Base-by-base conservation (phyloP, 768 basidiomycete genomes). In the Mycena albidolilacea region DNA sequence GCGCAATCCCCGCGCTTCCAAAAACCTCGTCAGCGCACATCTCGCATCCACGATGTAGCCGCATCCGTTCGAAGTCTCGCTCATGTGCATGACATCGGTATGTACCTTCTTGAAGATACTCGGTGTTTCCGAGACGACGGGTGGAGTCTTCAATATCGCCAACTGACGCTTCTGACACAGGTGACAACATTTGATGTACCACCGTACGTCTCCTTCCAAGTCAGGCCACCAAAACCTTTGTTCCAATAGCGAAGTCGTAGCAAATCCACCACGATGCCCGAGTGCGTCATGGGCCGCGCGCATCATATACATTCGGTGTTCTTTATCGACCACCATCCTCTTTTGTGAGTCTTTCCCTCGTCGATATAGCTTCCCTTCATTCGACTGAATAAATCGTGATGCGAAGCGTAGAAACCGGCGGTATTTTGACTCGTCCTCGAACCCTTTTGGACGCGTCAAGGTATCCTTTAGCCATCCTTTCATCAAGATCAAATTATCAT, bases 231-330 rank as follows among this genome's bases (percentile, higher is more conserved):
- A 59, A 15, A 59, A 59, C 3, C 38, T 5, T 11, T 39, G n/a
- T 8, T 59, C 58, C 7, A 59, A 39, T 8, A 59, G 11, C 5
- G 38, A 39, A 17, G 38, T 59, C 7, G 58, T 59, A 3, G 58
- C 6, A 15, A 19, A 59, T 7, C 19, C 7, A 1, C 58, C 58
- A 3, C 38, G 37, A 14, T 59, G 58, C 38, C 58, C 58, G 2
- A 59, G 38, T 1, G 38, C 17, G n/a, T 59, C 17, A 39, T 59
- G 58, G 1, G 58, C 17, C 2, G 58, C 37, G 5, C 38, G 58
- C 58, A 67, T 67, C 66, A 58, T 67, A 17, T 65, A 65, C 64
- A 65, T 65, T 14, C 38, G 21, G 23, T 65, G 38, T 12, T 54
- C 64, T 14, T 64, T 64, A 0, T 7, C 63, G 2, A 64, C 63